Evolutionary conservation across 805 yeast genomes (phyloP), one percentile per base, ranked within the genome.

Genomic region (Sugiyamaella chiloensis): DNA sequence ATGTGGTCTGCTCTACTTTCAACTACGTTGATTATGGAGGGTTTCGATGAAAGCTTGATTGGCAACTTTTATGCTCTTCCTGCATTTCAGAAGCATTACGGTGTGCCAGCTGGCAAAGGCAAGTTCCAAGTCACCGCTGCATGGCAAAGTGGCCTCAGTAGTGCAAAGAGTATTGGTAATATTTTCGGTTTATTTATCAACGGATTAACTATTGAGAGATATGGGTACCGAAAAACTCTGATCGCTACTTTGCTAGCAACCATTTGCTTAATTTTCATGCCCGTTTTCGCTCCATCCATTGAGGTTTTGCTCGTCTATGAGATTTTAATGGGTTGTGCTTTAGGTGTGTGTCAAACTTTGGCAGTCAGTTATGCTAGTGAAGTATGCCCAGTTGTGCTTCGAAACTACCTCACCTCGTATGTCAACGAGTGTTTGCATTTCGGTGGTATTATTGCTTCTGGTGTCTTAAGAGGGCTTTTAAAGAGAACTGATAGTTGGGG

Each of bases 391-490:
- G 55, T 73, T 5, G 70, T 68, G 7, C 64, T 79, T 44, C 68
- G 83, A 48, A 63, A 67, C 35, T 74, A 74, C 52, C 63, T 78
- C 44, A 69, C 81, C 14, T 69, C 79, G 3, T 73, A 66, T 50
- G 73, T 73, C 49, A 75, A 75, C 59, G 54, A 73, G 42, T 75
- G 80, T 56, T 78, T 80, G 79, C 72, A 71, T 34, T 58, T 74
- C 48, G 86, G 86, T 24, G 82, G 78, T 57, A 64, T 80, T 30
- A 62, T 79, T 48, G 69, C 79, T 5, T 63, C 79, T 9, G 81
- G 85, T 47, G 74, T 80, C 20, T 61, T 70, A 54, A 69, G 65
- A 53, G 76, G 66, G 42, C 62, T 40, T 53, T 41, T 46, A 23
- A 49, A 41, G 51, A 24, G 31, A 11, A 50, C 48, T 9, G 47